phyloP scores from a whole-genome alignment of 192 early-diverging fungal genomes.

The Coemansia umbellata region DNA sequence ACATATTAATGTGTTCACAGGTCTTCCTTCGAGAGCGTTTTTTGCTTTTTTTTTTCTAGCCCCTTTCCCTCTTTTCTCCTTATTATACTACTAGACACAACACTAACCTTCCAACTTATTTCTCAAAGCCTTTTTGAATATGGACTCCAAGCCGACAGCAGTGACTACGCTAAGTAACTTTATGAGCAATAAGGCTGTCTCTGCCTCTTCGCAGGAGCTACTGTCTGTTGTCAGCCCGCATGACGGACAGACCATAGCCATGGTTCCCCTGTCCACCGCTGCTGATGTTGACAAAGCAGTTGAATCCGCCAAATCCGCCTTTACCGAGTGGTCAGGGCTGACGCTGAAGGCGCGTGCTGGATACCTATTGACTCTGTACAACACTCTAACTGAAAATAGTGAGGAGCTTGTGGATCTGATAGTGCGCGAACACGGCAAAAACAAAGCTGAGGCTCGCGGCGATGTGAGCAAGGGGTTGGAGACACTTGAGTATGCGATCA shows the following conservation, averaged over 20 bases:
- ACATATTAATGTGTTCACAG: too few species aligned
- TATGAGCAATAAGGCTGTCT: conserved; percentile 18
- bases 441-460: conserved; percentile 62
- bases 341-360: conserved; percentile 71
- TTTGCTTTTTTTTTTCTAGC: too few species aligned
- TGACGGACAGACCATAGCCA: conserved; percentile 59
- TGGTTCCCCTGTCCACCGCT: conserved; percentile 57
- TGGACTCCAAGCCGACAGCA: neutral
- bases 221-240: conserved; percentile 64
- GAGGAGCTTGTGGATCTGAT: conserved; percentile 71
- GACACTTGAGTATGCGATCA: conserved; percentile 72
- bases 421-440: conserved; percentile 80
- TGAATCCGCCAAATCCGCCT: conserved; percentile 53
- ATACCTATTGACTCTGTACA: conserved; percentile 59
- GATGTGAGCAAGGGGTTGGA: conserved; percentile 76
- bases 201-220: conserved; percentile 1
- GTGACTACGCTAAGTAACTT: conserved; percentile 29
- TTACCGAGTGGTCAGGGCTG: conserved; percentile 54
- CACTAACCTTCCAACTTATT: too few species aligned
- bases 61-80: too few species aligned
- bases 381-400: conserved; percentile 51
- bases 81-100: neutral
- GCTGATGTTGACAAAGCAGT: conserved; percentile 63
- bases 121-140: neutral
- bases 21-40: too few species aligned